Evolutionary conservation across 2,329 filamentous ascomycete genomes (phyloP).

Genomic region (Xylariaceae sp.): DNA sequence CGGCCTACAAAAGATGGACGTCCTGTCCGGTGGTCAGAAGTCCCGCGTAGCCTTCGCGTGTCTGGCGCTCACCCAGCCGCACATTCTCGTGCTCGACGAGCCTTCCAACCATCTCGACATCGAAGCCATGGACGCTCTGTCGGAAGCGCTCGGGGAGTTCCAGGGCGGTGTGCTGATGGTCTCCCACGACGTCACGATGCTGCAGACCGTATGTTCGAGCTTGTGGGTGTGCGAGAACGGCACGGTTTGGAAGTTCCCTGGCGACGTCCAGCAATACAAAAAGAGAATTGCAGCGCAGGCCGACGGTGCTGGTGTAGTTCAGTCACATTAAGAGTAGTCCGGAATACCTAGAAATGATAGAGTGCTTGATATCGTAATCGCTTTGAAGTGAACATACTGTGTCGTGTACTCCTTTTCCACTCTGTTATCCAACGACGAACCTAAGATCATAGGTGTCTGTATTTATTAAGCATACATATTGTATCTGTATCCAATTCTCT

Average conservation of each 20-base stretch:
- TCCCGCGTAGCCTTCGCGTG: conserved; percentile 99
- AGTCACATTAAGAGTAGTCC: conserved; percentile 51
- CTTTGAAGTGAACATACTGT: too few species aligned
- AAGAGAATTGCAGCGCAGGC: conserved; percentile 91
- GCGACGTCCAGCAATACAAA: conserved; percentile 96
- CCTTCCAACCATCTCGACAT: conserved; percentile 99
- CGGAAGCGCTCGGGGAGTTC: conserved; percentile 81
- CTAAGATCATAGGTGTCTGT: too few species aligned
- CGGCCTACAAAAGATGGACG: conserved; percentile 91
- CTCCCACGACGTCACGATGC: conserved; percentile 97
- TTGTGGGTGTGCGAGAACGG: conserved; percentile 97
- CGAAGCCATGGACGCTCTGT: conserved; percentile 96
- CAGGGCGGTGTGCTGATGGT: conserved; percentile 97
- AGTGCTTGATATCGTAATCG: too few species aligned
- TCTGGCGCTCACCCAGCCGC: conserved; percentile 87
- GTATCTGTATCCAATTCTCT: too few species aligned
- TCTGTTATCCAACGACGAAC: too few species aligned
- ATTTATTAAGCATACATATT: too few species aligned
- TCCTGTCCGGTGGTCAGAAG: conserved; percentile 96
- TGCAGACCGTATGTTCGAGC: conserved; percentile 92
- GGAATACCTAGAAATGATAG: not conserved
- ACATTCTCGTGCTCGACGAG: conserved; percentile 97
- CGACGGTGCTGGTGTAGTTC: conserved; percentile 83
- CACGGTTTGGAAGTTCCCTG: conserved; percentile 93
- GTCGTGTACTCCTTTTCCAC: too few species aligned